phyloP scores from a whole-genome alignment of 805 yeast genomes.

The Ogataea parapolymorpha region DNA sequence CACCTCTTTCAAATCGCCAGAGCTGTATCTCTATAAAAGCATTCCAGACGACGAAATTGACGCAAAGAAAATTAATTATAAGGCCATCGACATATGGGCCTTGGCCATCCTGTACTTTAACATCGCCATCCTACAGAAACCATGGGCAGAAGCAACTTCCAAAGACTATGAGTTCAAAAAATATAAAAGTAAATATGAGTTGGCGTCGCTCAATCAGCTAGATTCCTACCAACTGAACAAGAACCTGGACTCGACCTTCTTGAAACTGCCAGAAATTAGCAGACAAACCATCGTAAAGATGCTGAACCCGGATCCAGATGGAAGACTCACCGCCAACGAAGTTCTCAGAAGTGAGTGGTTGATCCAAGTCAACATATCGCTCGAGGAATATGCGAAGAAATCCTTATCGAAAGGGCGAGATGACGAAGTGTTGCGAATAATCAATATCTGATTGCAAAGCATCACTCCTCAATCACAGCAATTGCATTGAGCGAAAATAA shows the following conservation, averaged over 20 bases:
- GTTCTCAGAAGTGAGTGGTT: slow-evolving; percentile 31
- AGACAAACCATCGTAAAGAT: slow-evolving; percentile 22
- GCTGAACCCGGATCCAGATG: slow-evolving; percentile 29
- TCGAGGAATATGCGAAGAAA: slow-evolving; percentile 17
- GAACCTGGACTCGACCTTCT: slow-evolving; percentile 10
- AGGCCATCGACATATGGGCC: slow-evolving; percentile 49
- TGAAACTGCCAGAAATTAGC: slow-evolving; percentile 15
- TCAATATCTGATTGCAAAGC: slow-evolving; percentile 6
- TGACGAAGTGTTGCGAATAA: slow-evolving; percentile 23
- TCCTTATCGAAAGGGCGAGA: slow-evolving; percentile 15
- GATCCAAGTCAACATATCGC: slow-evolving; percentile 24
- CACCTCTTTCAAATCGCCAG: slow-evolving; percentile 54
- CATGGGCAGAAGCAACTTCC: slow-evolving; percentile 44
- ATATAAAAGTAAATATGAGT: slow-evolving; percentile 17
- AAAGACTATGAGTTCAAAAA: slow-evolving; percentile 25
- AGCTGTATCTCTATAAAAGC: slow-evolving; percentile 30
- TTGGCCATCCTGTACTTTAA: slow-evolving; percentile 49
- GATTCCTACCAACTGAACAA: slow-evolving; percentile 21
- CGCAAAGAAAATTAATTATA: slow-evolving; percentile 26
- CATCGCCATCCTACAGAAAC: slow-evolving; percentile 40
- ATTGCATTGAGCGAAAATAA: background rate
- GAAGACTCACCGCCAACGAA: slow-evolving; percentile 22
- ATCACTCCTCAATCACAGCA: slow-evolving; percentile 1
- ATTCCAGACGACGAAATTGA: slow-evolving; percentile 11
- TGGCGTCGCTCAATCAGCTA: slow-evolving; percentile 11